These are phyloP conservation scores for Cordyceps cateniannulata DNA, from an alignment of 2,329 filamentous ascomycete genomes.

Conservation along the genomic window DNA sequence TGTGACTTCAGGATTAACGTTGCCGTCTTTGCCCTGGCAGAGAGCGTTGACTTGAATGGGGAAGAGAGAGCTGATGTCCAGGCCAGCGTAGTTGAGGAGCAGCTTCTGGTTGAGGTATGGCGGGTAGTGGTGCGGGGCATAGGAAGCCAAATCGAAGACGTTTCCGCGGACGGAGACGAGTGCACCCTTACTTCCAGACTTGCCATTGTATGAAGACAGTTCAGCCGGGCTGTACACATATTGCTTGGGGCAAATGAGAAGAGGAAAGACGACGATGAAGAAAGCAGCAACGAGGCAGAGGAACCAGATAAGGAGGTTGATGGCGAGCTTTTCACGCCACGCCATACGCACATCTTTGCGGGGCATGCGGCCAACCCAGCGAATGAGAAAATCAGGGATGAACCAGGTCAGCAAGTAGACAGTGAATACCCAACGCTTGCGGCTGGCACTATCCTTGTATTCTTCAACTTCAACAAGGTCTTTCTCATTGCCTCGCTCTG, in stretches of 20 bases:
- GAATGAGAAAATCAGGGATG: slow-evolving; percentile 77
- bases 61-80: slow-evolving; percentile 83
- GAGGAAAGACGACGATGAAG: slow-evolving; percentile 83
- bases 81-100: slow-evolving; percentile 75
- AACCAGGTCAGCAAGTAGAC: slow-evolving; percentile 82
- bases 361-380: slow-evolving; percentile 72
- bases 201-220: slow-evolving; percentile 66
- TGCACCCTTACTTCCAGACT: slow-evolving; percentile 50
- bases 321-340: slow-evolving; percentile 95
- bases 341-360: slow-evolving; percentile 88
- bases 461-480: slow-evolving; percentile 87
- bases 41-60: slow-evolving; percentile 90
- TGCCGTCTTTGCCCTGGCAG: slow-evolving; percentile 68
- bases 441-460: slow-evolving; percentile 65
- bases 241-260: slow-evolving; percentile 84
- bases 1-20: slow-evolving; percentile 63
- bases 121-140: slow-evolving; percentile 68
- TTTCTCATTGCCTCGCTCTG: slow-evolving; percentile 89
- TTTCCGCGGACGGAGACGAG: slow-evolving; percentile 82
- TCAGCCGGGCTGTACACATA: slow-evolving; percentile 78
- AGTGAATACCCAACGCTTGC: slow-evolving; percentile 84
- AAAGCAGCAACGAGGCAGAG: slow-evolving; percentile 72
- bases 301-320: slow-evolving; percentile 96
- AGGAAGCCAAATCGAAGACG: slow-evolving; percentile 75
- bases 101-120: slow-evolving; percentile 49